These are phyloP conservation scores for Pseudogymnoascus sp. DNA, from an alignment of 2,329 filamentous ascomycete species.

Conservation along the genomic window DNA sequence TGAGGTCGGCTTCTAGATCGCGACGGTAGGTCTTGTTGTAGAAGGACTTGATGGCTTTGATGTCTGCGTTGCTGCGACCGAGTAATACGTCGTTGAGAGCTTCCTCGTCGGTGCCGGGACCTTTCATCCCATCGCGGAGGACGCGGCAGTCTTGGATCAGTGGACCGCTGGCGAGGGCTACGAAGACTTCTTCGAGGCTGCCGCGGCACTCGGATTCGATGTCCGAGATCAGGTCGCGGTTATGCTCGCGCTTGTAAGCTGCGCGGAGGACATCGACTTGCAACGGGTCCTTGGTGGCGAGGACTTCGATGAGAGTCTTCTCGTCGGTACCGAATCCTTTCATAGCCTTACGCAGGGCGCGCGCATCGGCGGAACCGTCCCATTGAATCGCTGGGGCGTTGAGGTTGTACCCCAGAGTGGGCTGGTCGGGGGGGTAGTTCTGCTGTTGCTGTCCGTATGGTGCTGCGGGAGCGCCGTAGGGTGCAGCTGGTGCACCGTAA, in stretches of 20 bases:
- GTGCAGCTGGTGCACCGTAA: conserved; percentile 24
- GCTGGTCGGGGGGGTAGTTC: conserved; percentile 47
- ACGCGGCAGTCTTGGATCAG: conserved; percentile 66
- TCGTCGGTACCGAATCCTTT: conserved; percentile 92
- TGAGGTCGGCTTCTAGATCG: conserved; percentile 63
- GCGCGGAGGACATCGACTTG: conserved; percentile 62
- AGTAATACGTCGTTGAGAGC: conserved; percentile 82
- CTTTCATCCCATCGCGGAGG: conserved; percentile 64
- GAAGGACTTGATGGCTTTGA: conserved; percentile 73
- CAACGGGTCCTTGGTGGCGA: conserved; percentile 67
- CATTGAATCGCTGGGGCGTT: conserved; percentile 53
- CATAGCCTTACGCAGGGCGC: conserved; percentile 72
- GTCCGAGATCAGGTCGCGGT: conserved; percentile 64
- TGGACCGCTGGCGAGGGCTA: conserved; percentile 71
- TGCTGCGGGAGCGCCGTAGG: conserved; percentile 27
- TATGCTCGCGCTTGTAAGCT: conserved; percentile 56
- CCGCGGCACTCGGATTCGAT: conserved; percentile 69
- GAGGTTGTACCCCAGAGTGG: conserved; percentile 63
- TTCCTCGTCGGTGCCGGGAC: conserved; percentile 76
- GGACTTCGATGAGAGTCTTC: conserved; percentile 59
- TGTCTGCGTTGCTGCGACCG: conserved; percentile 74
- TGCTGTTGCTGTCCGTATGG: conserved; percentile 30
- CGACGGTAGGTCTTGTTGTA: conserved; percentile 62
- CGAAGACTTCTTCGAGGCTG: conserved; percentile 65
- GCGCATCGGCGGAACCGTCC: conserved; percentile 61